Conservation (phyloP, 257 asterid genomes). For the Catharanthus roseus region DNA sequence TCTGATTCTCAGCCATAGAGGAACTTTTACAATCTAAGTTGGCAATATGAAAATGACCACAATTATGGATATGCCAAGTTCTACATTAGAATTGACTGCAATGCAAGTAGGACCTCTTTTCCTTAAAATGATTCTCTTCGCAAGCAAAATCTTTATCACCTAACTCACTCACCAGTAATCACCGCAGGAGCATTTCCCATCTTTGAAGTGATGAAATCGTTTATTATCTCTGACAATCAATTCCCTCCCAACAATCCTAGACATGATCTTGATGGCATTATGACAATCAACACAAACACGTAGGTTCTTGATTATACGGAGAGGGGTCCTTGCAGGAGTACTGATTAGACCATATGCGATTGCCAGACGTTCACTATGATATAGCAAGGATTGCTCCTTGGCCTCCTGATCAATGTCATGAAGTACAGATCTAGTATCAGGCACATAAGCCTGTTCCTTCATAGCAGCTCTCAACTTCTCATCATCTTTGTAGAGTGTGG, state of each 20-base stretch:
- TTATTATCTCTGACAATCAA: slow-evolving; percentile 85
- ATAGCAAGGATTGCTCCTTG: slow-evolving; percentile 86
- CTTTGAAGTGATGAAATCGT: slow-evolving; percentile 90
- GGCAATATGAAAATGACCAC: not conserved
- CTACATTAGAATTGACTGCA: not conserved
- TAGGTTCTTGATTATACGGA: slow-evolving; percentile 78
- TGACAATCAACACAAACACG: slow-evolving; percentile 95
- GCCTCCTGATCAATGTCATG: slow-evolving; percentile 99
- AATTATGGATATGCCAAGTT: not conserved
- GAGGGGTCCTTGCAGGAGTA: slow-evolving; percentile 85
- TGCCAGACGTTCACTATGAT: slow-evolving; percentile 95
- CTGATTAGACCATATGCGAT: slow-evolving; percentile 91
- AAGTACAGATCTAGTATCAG: slow-evolving; percentile 88
- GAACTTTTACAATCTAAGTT: slow-evolving; percentile 9
- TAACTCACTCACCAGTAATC: slow-evolving; percentile 99
- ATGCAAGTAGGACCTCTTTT: slow-evolving; percentile 11
- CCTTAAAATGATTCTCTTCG: not conserved
- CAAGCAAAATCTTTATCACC: not conserved
- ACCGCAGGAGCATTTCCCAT: slow-evolving; percentile 87
- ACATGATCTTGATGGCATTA: slow-evolving; percentile 93
- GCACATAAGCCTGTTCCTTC: slow-evolving; percentile 86
- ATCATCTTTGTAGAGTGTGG: slow-evolving; percentile 77
- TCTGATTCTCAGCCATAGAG: not conserved
- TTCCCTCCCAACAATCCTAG: slow-evolving; percentile 94
- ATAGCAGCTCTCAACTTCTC: slow-evolving; percentile 82